phyloP scores from a whole-genome alignment of 2,329 filamentous ascomycete genomes.

The Davidsoniella virescens region DNA sequence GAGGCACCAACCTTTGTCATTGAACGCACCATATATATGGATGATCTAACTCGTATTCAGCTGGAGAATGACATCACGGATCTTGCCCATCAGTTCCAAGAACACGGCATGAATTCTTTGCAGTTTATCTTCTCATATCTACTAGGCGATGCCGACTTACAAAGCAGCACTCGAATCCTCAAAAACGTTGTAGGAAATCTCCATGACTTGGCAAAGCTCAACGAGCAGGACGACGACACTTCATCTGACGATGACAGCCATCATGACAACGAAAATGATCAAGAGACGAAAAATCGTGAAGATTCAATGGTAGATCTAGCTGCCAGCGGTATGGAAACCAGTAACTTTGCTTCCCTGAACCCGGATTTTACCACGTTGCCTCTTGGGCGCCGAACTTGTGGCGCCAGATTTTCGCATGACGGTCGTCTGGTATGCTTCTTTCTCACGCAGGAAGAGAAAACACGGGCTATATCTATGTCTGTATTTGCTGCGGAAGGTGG shows the following conservation, averaged over 20 bases:
- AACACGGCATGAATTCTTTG: constrained; percentile 43
- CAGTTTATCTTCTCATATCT: constrained; percentile 47
- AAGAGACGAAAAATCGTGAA: constrained; percentile 20
- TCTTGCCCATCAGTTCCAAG: constrained; percentile 37
- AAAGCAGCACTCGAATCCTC: constrained; percentile 43
- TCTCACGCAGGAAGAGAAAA: constrained; percentile 48
- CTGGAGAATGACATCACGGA: constrained; percentile 20
- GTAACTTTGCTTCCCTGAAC: constrained; percentile 29
- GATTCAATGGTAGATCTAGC: constrained; percentile 45
- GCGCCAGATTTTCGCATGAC: constrained; percentile 44
- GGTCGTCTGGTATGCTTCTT: constrained; percentile 53
- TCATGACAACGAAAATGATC: background rate
- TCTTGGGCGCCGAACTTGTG: constrained; percentile 41
- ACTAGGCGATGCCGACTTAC: constrained; percentile 44
- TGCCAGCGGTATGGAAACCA: constrained; percentile 42
- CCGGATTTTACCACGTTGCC: constrained; percentile 31
- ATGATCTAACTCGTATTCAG: constrained; percentile 35
- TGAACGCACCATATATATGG: constrained; percentile 46
- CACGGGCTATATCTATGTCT: constrained; percentile 24
- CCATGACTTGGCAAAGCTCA: constrained; percentile 42
- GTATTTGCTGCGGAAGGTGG: background rate
- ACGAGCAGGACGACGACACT: constrained; percentile 50
- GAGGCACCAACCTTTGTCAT: constrained; percentile 43
- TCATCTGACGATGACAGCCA: constrained; percentile 54
- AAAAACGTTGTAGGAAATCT: constrained; percentile 31